These are phyloP conservation scores for Vigna hirtella DNA, from an alignment of 306 rosid species.

Conservation along the genomic window DNA sequence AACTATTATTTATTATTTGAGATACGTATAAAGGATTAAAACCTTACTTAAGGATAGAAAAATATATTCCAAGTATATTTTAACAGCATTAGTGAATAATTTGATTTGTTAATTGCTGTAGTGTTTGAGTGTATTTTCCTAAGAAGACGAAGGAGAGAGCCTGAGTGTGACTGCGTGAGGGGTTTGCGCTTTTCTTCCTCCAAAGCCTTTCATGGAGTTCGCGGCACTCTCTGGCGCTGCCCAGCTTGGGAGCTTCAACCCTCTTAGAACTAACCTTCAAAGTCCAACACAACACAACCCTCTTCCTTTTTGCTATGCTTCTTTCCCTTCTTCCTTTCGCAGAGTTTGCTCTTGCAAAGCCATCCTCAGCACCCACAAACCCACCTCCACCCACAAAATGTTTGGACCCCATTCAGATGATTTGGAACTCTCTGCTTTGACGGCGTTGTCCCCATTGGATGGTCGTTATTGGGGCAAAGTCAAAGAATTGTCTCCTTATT, in stretches of 20 bases:
- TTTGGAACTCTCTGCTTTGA: conserved; percentile 59
- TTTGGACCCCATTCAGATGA: conserved; percentile 35
- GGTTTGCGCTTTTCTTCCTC: neutral
- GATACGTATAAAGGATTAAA: too few species aligned
- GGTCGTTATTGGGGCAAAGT: conserved; percentile 77
- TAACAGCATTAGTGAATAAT: neutral
- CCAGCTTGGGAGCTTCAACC: conserved; percentile 30
- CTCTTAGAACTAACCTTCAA: conserved; percentile 12
- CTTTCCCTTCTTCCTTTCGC: conserved; percentile 33
- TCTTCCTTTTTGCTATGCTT: conserved; percentile 15
- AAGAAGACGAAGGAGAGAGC: neutral
- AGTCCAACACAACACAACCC: neutral
- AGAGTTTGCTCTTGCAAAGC: conserved; percentile 46
- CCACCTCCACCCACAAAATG: conserved; percentile 6
- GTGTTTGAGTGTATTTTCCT: neutral
- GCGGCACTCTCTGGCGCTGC: conserved; percentile 39
- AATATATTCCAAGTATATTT: too few species aligned
- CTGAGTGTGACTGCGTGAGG: conserved; percentile 3
- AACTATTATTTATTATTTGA: too few species aligned
- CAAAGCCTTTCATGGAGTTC: conserved; percentile 37
- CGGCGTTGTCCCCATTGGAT: conserved; percentile 78
- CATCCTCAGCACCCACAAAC: conserved; percentile 25
- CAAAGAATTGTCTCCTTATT: conserved; percentile 63
- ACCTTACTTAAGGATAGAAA: too few species aligned
- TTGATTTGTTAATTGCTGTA: neutral